phyloP scores from a whole-genome alignment of 345 rosid genomes.

The Euphorbia pulcherrima region DNA sequence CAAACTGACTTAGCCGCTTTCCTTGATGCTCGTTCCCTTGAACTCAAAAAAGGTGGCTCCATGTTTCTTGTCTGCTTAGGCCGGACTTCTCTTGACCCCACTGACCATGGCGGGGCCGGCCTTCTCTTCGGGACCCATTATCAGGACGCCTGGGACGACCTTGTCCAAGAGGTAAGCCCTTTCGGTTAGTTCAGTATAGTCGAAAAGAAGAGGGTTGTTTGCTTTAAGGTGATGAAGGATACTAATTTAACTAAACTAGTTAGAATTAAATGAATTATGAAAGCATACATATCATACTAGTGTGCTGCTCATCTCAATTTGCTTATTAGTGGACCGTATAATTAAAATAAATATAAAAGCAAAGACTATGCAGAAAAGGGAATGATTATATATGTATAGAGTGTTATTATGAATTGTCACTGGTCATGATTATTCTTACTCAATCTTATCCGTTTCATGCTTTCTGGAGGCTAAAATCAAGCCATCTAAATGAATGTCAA shows the following conservation, averaged over 20 bases:
- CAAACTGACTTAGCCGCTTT: slow-evolving; percentile 70
- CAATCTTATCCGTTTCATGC: slow-evolving; percentile 29
- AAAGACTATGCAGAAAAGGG: slow-evolving; percentile 26
- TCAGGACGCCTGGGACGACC: slow-evolving; percentile 98
- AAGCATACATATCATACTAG: too few relatives aligned
- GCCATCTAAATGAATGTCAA: slow-evolving; percentile 17
- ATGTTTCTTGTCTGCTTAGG: slow-evolving; percentile 95
- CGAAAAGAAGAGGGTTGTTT: too few relatives aligned
- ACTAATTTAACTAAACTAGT: too few relatives aligned
- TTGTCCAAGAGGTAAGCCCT: slow-evolving; percentile 78
- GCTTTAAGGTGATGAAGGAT: not conserved
- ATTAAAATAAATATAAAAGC: slow-evolving; percentile 21
- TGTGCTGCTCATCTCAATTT: too few relatives aligned
- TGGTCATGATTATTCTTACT: slow-evolving; percentile 27
- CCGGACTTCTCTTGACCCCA: slow-evolving; percentile 74
- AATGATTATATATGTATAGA: slow-evolving; percentile 24
- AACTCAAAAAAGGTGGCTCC: slow-evolving; percentile 79
- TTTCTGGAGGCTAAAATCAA: slow-evolving; percentile 9
- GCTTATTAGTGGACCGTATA: slow-evolving; percentile 37
- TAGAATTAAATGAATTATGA: too few relatives aligned
- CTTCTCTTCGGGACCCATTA: slow-evolving; percentile 93
- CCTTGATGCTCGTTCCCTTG: slow-evolving; percentile 61
- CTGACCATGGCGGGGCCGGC: slow-evolving; percentile 96
- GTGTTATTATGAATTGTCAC: slow-evolving; percentile 27
- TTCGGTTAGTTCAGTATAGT: too few relatives aligned